Percentiles rank a stretch among this genome's conserved stretches.
Conservation (phyloP, 2,329 filamentous ascomycete genomes). For the Pseudopyricularia cyperi region DNA sequence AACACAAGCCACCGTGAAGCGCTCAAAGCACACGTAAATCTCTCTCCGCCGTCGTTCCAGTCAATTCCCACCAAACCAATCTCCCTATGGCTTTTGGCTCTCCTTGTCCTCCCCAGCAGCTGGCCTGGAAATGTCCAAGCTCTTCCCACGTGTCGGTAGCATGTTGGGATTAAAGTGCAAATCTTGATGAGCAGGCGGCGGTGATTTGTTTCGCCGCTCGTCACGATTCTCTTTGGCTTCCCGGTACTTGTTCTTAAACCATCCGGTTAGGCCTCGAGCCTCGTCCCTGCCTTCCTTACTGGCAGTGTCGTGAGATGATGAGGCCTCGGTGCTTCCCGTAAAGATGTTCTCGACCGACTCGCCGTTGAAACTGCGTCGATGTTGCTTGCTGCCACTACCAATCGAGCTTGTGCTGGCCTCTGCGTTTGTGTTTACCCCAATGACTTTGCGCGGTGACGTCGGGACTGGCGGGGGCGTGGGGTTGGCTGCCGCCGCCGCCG, state of each 20-base stretch:
- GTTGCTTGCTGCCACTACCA: constrained; percentile 42
- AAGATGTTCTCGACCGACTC: constrained; percentile 22
- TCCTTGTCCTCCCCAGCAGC: constrained; percentile 23
- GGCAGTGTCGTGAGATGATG: constrained; percentile 20
- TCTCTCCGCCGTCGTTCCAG: neutral
- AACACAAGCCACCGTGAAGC: neutral
- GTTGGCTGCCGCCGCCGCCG: neutral
- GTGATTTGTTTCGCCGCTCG: constrained; percentile 42
- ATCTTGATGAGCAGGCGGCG: constrained; percentile 24
- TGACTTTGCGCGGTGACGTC: constrained; percentile 25
- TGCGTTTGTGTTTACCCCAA: constrained; percentile 51
- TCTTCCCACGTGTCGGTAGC: constrained; percentile 28
- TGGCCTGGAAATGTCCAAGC: constrained; percentile 26
- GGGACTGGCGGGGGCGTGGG: neutral
- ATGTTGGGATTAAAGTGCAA: constrained; percentile 16
- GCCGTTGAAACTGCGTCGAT: constrained; percentile 34
- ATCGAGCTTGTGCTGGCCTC: constrained; percentile 57
- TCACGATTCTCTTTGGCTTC: constrained; percentile 45
- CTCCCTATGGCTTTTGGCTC: neutral
- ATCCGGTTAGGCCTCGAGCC: constrained; percentile 36
- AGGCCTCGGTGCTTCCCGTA: constrained; percentile 23
- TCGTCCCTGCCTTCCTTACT: constrained; percentile 28
- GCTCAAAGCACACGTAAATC: neutral
- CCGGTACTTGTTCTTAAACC: constrained; percentile 48
- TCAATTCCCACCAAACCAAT: neutral